Conservation (phyloP, 2,329 filamentous ascomycete genomes). For the Ophiocordyceps camponoti-leonardi region DNA sequence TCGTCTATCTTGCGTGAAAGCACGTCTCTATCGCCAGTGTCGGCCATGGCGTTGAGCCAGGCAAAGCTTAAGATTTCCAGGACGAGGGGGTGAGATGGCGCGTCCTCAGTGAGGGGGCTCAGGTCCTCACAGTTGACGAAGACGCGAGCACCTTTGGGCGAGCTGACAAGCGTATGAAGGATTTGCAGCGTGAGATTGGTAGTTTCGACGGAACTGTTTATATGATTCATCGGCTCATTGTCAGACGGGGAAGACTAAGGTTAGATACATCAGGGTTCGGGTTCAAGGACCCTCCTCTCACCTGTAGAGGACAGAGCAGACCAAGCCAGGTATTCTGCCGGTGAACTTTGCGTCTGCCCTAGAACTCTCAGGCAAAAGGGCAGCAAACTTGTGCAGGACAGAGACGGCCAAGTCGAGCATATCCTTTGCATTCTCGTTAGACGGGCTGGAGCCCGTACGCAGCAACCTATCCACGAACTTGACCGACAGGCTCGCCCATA, state of each 20-base stretch:
- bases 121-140: slow-evolving; percentile 33
- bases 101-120: slow-evolving; percentile 37
- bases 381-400: slow-evolving; percentile 43
- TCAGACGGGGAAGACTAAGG: not conserved
- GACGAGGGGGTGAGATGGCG: slow-evolving; percentile 32
- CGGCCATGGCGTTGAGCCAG: slow-evolving; percentile 32
- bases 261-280: not conserved
- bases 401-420: slow-evolving; percentile 48
- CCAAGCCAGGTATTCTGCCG: slow-evolving; percentile 33
- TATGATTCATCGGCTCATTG: too few species aligned
- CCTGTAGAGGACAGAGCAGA: slow-evolving; percentile 36
- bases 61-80: slow-evolving; percentile 38
- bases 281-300: slow-evolving; percentile 11
- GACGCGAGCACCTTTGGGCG: slow-evolving; percentile 28
- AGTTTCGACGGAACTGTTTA: slow-evolving; percentile 33
- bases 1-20: slow-evolving; percentile 25
- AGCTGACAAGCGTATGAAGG: slow-evolving; percentile 36
- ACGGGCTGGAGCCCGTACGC: slow-evolving; percentile 28
- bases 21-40: slow-evolving; percentile 10
- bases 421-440: slow-evolving; percentile 29
- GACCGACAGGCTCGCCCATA: slow-evolving; percentile 44
- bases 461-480: slow-evolving; percentile 49
- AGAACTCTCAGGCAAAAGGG: slow-evolving; percentile 33
- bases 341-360: slow-evolving; percentile 28
- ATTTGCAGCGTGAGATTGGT: slow-evolving; percentile 36